phyloP scores from a whole-genome alignment of 108 stramenopile species.

The Schizochytrium sp. region DNA sequence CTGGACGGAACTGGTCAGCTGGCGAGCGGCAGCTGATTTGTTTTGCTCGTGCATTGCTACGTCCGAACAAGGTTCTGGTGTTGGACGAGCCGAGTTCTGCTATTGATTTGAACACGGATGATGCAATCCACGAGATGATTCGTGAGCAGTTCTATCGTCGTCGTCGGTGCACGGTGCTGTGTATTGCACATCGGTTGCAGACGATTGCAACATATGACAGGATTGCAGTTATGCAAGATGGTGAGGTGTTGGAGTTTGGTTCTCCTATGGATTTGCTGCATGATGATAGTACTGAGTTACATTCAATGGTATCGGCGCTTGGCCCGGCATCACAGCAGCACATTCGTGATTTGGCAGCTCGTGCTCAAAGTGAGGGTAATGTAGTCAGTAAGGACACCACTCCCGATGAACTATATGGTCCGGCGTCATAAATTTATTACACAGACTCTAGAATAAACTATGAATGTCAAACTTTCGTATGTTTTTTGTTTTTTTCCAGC shows the following conservation, averaged over 20 bases:
- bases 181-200: constrained; percentile 94
- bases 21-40: constrained; percentile 77
- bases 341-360: neutral
- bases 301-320: constrained; percentile 26
- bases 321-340: constrained; percentile 16
- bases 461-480: too few relatives aligned
- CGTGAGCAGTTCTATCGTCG: constrained; percentile 77
- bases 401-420: neutral
- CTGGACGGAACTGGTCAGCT: constrained; percentile 72
- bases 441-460: too few relatives aligned
- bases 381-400: neutral
- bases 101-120: constrained; percentile 74
- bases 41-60: constrained; percentile 75
- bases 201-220: constrained; percentile 90
- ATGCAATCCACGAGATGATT: constrained; percentile 82
- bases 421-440: neutral
- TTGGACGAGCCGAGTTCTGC: constrained; percentile 77
- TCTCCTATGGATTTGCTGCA: constrained; percentile 74
- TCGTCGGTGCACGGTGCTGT: constrained; percentile 81
- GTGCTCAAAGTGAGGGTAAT: neutral
- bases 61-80: constrained; percentile 68
- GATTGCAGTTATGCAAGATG: constrained; percentile 89
- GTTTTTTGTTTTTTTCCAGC: too few relatives aligned
- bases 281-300: neutral
- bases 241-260: constrained; percentile 87